These are phyloP conservation scores for Tetrapisispora fleetii DNA, from an alignment of 805 yeast species.

Conservation along the genomic window DNA sequence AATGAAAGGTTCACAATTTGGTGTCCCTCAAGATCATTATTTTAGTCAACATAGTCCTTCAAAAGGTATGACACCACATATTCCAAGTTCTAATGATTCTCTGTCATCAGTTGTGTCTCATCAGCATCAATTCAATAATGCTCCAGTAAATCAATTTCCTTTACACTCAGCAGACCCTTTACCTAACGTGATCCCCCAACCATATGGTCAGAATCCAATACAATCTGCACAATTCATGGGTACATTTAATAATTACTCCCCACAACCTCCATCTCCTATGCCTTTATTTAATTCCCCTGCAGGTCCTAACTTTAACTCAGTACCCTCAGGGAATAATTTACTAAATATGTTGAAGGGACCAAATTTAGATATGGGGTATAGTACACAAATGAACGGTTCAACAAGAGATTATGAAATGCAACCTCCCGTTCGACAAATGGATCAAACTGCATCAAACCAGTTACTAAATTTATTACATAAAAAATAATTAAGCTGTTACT, in stretches of 20 bases:
- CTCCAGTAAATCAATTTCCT: not conserved
- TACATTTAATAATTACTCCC: not conserved
- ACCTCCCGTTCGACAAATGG: not conserved
- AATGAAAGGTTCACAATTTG: not conserved
- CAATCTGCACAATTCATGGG: not conserved
- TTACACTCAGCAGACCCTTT: not conserved
- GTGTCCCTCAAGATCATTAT: not conserved
- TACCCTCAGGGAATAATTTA: constrained; percentile 4
- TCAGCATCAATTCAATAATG: not conserved
- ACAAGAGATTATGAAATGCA: not conserved
- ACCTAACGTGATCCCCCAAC: too few species aligned
- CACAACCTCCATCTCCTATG: not conserved
- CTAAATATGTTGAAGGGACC: constrained; percentile 7
- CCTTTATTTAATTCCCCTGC: not conserved
- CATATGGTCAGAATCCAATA: not conserved
- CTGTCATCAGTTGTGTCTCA: not conserved
- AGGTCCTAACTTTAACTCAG: not conserved
- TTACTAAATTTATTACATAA: constrained; percentile 19
- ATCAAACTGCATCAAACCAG: constrained; percentile 15
- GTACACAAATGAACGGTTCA: not conserved
- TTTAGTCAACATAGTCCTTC: not conserved
- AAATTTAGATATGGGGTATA: not conserved
- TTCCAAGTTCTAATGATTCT: not conserved
- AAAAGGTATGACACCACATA: not conserved
- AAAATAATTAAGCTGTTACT: not conserved